These are phyloP conservation scores for Sporisorium sorghi DNA, from an alignment of 1,284 basidiomycete species.

Conservation along the genomic window DNA sequence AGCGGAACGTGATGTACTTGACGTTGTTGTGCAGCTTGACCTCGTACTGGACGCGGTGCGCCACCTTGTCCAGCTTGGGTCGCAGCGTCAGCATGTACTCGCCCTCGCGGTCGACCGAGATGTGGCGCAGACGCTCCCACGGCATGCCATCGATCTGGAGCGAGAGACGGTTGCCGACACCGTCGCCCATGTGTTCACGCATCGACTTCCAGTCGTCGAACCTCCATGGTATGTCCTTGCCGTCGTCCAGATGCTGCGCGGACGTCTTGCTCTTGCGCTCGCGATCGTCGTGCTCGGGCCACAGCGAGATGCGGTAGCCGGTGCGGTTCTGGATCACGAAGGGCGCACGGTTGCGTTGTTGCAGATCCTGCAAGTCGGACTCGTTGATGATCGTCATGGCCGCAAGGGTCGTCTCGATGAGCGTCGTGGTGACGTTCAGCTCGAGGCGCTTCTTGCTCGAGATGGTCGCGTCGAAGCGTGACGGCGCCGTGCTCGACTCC, in stretches of 20 bases:
- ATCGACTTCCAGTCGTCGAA: conserved; percentile 97
- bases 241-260: conserved; percentile 74
- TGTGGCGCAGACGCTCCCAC: conserved; percentile 89
- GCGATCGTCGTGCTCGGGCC: conserved; percentile 73
- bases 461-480: conserved; percentile 76
- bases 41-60: conserved; percentile 88
- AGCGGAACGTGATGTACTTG: conserved; percentile 93
- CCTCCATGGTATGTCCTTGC: conserved; percentile 88
- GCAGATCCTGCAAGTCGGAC: conserved; percentile 70
- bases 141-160: conserved; percentile 82
- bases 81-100: conserved; percentile 88
- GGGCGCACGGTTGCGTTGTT: conserved; percentile 81
- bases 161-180: conserved; percentile 59
- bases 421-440: conserved; percentile 91
- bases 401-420: conserved; percentile 86
- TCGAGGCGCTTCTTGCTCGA: conserved; percentile 87
- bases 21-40: conserved; percentile 91
- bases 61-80: conserved; percentile 80
- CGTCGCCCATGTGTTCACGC: conserved; percentile 75
- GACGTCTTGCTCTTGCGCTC: conserved; percentile 63
- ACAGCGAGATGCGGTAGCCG: conserved; percentile 74
- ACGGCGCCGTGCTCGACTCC: conserved; percentile 68
- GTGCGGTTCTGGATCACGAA: conserved; percentile 93
- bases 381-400: conserved; percentile 79
- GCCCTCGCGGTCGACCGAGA: conserved; percentile 94